These are phyloP conservation scores for Pyronema omphalodes DNA, from an alignment of 495 filamentous ascomycete species.

Conservation along the genomic window DNA sequence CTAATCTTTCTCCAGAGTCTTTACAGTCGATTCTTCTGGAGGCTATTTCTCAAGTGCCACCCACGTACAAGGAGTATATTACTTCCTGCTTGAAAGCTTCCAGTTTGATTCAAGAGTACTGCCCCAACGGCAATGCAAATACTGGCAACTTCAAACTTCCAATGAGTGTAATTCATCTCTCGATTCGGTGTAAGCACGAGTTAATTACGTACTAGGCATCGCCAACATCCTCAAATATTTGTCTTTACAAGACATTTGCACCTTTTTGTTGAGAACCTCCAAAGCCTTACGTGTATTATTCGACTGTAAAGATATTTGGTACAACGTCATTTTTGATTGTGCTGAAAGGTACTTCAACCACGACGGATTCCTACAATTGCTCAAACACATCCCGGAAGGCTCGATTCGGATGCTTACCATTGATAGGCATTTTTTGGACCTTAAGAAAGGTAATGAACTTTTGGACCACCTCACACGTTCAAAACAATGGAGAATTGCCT, in stretches of 20 bases:
- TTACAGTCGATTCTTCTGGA: no score
- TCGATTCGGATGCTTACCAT: slow-evolving; percentile 14
- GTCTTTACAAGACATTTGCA: neutral
- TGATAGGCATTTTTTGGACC: slow-evolving; percentile 6
- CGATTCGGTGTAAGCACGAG: neutral
- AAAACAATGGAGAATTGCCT: slow-evolving; percentile 13
- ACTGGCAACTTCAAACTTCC: neutral
- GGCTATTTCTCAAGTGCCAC: no score
- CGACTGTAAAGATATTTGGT: neutral
- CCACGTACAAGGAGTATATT: no score
- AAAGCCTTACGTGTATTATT: neutral
- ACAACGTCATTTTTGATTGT: neutral
- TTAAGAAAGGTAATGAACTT: slow-evolving; percentile 1
- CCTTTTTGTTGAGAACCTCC: neutral
- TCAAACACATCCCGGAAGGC: slow-evolving; percentile 12
- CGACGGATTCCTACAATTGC: slow-evolving; percentile 12
- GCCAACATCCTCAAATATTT: neutral
- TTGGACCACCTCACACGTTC: slow-evolving; percentile 11
- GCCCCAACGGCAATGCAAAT: neutral
- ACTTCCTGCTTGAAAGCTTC: no score
- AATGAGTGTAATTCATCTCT: neutral
- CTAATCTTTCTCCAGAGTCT: no score
- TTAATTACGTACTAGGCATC: neutral
- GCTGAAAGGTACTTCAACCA: neutral
- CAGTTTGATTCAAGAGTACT: no score